These are phyloP conservation scores for Claviceps purpurea DNA, from an alignment of 2,329 filamentous ascomycete genomes.

Conservation along the genomic window DNA sequence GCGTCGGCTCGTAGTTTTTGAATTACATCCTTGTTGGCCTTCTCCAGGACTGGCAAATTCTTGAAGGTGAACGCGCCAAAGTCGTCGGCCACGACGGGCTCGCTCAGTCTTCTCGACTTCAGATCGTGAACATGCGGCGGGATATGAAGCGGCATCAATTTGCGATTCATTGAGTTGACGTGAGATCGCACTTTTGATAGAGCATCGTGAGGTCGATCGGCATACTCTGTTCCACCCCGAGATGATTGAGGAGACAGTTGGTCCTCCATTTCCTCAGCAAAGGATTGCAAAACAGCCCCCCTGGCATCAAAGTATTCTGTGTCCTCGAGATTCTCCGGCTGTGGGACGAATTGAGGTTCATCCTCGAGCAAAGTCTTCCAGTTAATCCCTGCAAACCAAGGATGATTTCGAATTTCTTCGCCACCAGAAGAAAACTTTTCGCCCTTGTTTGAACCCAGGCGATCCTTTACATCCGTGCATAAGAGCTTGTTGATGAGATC, in stretches of 20 bases:
- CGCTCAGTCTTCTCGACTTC: conserved; percentile 76
- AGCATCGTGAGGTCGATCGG: conserved; percentile 87
- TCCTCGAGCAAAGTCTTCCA: conserved; percentile 91
- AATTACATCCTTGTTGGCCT: conserved; percentile 97
- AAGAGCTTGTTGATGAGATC: conserved; percentile 90
- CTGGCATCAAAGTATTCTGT: conserved; percentile 95
- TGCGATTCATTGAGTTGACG: conserved; percentile 74
- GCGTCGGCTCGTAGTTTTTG: conserved; percentile 90
- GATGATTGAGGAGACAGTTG: conserved; percentile 61
- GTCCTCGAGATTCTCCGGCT: conserved; percentile 85
- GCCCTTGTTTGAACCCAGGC: conserved; percentile 73
- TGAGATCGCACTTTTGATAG: conserved; percentile 80
- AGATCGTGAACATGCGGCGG: conserved; percentile 90
- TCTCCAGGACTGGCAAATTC: conserved; percentile 89
- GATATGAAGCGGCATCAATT: conserved; percentile 89
- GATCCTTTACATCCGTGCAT: conserved; percentile 66
- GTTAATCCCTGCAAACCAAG: conserved; percentile 77
- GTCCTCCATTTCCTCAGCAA: conserved; percentile 89
- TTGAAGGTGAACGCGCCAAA: conserved; percentile 97
- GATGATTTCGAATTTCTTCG: conserved; percentile 77
- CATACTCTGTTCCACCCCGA: conserved; percentile 60
- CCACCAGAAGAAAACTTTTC: conserved; percentile 76
- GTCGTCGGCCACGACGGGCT: conserved; percentile 78
- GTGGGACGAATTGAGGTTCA: conserved; percentile 88
- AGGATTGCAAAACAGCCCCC: conserved; percentile 82